Base-by-base conservation (phyloP, 2,329 filamentous ascomycete species). In the Ascocoryne sarcoides region DNA sequence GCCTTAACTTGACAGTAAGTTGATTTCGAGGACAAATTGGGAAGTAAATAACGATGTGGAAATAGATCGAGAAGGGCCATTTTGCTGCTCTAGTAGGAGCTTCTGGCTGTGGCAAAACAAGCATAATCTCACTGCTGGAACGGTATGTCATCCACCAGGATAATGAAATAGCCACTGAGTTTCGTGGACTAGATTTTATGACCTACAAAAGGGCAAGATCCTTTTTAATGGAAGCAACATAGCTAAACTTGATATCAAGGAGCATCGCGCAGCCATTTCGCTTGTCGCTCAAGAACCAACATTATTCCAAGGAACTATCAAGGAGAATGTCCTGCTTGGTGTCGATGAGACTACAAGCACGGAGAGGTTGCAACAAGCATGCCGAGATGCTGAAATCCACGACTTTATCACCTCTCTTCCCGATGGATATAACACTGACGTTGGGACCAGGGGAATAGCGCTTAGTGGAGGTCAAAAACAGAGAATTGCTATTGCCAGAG, bases 391-490 rank as follows among this genome's bases (percentile, higher is more conserved):
- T 52, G 93, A 93, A 57, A 93, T 93, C 48, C 86, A 87, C 62
- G 85, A 93, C 54, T 93, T 93, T 56, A 86, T 93, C 64, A 67
- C 84, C 48, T 88, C 83, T 4, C 67, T 92, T 16, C 85, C 84
- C 1, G 85, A 3, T 5, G 87, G 85, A n/a, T 86, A 93, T 65
- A 75, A 80, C 56, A 94, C 87, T 0, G 59, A 87, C 2, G 87
- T 93, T 19, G 89, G 90, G 16, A 84, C 74, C 62, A 93, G 94
- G 66, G 90, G 89, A 38, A 72, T 76, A 10, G 73, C 94, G 56
- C 66, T 94, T 9, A 88, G 82, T 3, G 89, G 89, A 39, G 89
- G 89, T 0, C 89, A 95, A 64, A 93, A 94, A 59, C 89, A 95
- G 63, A 83, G 89, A 44, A 80, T 95, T 34, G 89, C 32, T 8